Percentiles rank a stretch among this genome's conserved stretches.
phyloP scores from a whole-genome alignment of 129 eudicot genomes.

The Centrapalus pauciflorus region DNA sequence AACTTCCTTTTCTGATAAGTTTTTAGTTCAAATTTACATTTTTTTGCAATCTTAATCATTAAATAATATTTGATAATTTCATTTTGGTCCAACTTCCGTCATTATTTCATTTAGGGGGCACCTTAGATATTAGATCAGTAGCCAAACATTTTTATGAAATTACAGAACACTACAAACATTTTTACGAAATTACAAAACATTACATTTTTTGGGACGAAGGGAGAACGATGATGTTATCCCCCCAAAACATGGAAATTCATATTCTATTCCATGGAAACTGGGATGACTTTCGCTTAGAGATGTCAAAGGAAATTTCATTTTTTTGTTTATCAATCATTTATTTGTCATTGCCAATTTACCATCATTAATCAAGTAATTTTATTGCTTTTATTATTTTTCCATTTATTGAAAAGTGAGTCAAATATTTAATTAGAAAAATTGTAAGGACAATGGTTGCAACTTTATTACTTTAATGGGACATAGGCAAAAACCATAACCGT shows the following conservation, averaged over 20 bases:
- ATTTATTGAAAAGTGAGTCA: neutral
- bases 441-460: neutral
- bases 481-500: neutral
- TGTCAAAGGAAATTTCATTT: too few species aligned
- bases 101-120: neutral
- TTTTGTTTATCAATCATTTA: too few species aligned
- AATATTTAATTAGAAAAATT: neutral
- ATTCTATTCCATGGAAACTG: too few species aligned
- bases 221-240: too few species aligned
- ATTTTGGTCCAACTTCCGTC: neutral
- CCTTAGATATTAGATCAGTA: neutral
- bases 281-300: too few species aligned
- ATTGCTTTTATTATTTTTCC: neutral
- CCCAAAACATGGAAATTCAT: too few species aligned
- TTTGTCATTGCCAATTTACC: too few species aligned
- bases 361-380: too few species aligned
- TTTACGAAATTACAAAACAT: too few species aligned
- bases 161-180: too few species aligned
- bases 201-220: too few species aligned
- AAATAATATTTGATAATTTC: neutral
- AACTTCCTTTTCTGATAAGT: neutral
- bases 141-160: too few species aligned
- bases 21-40: neutral
- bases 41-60: neutral
- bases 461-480: neutral